Evolutionary conservation across 2,329 filamentous ascomycete genomes (phyloP), one percentile per base, ranked within the genome.

Genomic region (Colletotrichum endophyticum): DNA sequence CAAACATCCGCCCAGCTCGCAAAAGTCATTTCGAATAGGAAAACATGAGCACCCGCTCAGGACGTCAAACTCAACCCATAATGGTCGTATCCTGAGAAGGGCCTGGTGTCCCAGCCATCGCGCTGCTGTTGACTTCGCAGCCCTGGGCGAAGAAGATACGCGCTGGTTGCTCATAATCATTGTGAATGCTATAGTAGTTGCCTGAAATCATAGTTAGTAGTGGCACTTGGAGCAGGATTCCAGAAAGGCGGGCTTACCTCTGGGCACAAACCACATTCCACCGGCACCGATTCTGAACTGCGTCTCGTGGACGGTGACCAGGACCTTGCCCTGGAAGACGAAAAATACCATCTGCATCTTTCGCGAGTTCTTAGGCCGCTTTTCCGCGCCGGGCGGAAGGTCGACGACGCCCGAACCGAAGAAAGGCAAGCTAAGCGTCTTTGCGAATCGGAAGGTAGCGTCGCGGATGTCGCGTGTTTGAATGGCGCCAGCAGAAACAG

Each of bases 261-360:
- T 92, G 28, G 97, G 97, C 77, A 99, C 96, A 84, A 98, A 96
- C 91, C 95, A 99, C 84, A 96, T 94, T 70, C 96, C 96, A 56
- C 96, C 96, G 80, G 94, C 95, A 49, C 93, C 92, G 78, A 98
- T 96, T 73, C 94, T 92, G 83, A 99, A 99, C 77, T 90, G 88
- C 28, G 91, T 94, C 78, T 94, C 91, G 79, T 94, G 92, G 64
- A 98, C 91, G 32, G 92, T 94, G 25, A 98, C 96, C 79, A 92
- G 89, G 25, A 98, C 95, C 78, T 94, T 93, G 27, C 97, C 97
- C 61, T 91, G 91, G 80, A 95, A 94, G 34, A 99, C 94, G 80
- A 98, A 98, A 84, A 99, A 99, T 2, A 95, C 93, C 94, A 99
- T 97, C 83, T 98, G 96, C 95, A 98, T 99, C 87, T 95, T 96